Percentiles rank a stretch among this genome's conserved stretches.
phyloP scores from a whole-genome alignment of 2,329 filamentous ascomycete species.

The Tympanopsis confertula region DNA sequence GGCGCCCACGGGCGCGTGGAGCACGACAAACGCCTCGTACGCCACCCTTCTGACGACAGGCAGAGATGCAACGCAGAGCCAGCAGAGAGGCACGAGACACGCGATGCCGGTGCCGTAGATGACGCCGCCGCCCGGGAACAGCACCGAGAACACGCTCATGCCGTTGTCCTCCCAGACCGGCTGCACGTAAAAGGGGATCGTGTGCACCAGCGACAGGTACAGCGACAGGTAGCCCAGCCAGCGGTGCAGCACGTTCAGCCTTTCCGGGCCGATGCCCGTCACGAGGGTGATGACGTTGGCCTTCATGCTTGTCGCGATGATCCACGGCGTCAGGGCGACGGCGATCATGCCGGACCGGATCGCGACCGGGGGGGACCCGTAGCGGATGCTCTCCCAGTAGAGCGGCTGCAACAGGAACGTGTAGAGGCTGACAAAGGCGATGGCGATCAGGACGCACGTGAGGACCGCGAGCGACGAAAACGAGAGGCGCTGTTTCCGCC shows the following conservation, averaged over 20 bases:
- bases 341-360: conserved; percentile 85
- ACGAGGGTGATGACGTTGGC: conserved; percentile 74
- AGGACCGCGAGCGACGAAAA: conserved; percentile 72
- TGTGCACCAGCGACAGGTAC: conserved; percentile 72
- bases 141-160: conserved; percentile 50
- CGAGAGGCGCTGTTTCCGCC: conserved; percentile 58
- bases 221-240: conserved; percentile 84
- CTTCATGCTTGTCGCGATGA: conserved; percentile 80
- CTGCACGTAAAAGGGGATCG: conserved; percentile 79
- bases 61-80: conserved; percentile 77
- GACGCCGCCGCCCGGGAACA: conserved; percentile 49
- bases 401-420: conserved; percentile 79
- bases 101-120: conserved; percentile 81
- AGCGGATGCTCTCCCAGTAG: conserved; percentile 78
- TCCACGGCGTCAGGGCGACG: conserved; percentile 85
- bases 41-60: conserved; percentile 64
- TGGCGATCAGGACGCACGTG: conserved; percentile 52
- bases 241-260: conserved; percentile 83
- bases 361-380: conserved; percentile 77
- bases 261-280: conserved; percentile 83
- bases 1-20: conserved; percentile 74
- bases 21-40: conserved; percentile 74
- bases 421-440: conserved; percentile 67
- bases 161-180: conserved; percentile 75
- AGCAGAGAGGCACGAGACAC: conserved; percentile 67